Evolutionary conservation across 331 rosid species (phyloP), one percentile per base, ranked within the genome.

Genomic region (Prunus yedoensis): DNA sequence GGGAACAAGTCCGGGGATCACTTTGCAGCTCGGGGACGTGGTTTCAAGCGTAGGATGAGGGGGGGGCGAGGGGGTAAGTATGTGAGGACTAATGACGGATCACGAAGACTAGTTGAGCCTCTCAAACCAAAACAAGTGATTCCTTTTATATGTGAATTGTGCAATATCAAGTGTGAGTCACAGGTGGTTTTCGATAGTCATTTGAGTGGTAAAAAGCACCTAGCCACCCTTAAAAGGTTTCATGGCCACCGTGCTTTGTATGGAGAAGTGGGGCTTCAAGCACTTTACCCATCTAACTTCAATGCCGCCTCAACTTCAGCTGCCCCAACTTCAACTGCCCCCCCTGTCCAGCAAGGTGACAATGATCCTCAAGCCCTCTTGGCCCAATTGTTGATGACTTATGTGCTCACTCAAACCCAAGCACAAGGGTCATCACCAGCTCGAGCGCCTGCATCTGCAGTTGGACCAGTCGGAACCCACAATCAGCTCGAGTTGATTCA

Each of bases 81-180:
- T 76, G 51, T 56, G 68, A 88, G 85, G 81, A 53, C 85, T 77
- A 49, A 66, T 76, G 92, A 85, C 69, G 93, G 96, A 79, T 78
- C 80, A 77, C 85, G 87, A 85, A 85, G 80, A 80, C 67, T 61
- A 50, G 78, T 79, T 74, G 85, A 85, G 86, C 85, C 88, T 77
- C 84, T 85, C 12, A 85, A 73, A 75, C 73, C 92, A n/a, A 83
- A 86, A 56, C 88, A 81, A 77, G 66, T 47, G 77, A 17, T 76
- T 66, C 71, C 86, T 63, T 70, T 88, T 63, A 73, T 73, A 77
- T 92, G 97, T 23, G 91, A 90, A 71, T 49, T 92, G 89, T 92
- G 97, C 88, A 85, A 87, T 81, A 90, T 90, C 71, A 92, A 87
- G 83, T 92, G 97, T 59, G 96, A 92, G 65, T 87, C 94, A 7